phyloP scores from a whole-genome alignment of 2,329 filamentous ascomycete species.

The Aureobasidium sp. region DNA sequence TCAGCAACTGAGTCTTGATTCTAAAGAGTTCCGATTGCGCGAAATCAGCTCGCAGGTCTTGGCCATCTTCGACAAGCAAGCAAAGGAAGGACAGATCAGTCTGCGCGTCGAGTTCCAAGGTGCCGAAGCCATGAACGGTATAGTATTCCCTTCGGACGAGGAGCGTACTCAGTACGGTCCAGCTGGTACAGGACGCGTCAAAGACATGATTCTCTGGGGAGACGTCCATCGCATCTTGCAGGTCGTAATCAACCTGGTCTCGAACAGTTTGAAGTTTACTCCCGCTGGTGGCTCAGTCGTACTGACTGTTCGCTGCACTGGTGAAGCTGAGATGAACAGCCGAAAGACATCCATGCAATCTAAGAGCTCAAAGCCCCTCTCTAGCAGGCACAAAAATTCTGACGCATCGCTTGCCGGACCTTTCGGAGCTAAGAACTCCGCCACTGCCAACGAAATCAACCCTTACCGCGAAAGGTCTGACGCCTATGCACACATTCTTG shows the following conservation, averaged over 20 bases:
- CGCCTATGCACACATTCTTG: constrained; percentile 30
- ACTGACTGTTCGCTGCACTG: constrained; percentile 67
- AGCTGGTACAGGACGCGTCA: constrained; percentile 53
- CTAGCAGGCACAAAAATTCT: constrained; percentile 17
- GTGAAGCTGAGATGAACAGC: constrained; percentile 46
- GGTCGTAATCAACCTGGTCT: constrained; percentile 88
- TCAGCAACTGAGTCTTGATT: constrained; percentile 71
- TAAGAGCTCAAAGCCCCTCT: constrained; percentile 26
- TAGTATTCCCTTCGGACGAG: neutral
- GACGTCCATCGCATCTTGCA: constrained; percentile 87
- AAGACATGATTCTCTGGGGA: constrained; percentile 86
- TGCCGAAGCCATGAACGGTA: constrained; percentile 27
- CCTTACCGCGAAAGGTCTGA: constrained; percentile 31
- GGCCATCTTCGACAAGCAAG: constrained; percentile 86
- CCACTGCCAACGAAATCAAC: constrained; percentile 41
- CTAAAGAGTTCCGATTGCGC: constrained; percentile 76
- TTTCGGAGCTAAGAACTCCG: constrained; percentile 21
- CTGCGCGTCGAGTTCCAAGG: constrained; percentile 64
- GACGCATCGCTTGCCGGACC: constrained; percentile 13
- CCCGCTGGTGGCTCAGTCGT: constrained; percentile 67
- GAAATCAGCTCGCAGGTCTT: constrained; percentile 76
- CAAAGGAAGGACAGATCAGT: constrained; percentile 68
- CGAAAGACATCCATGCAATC: constrained; percentile 38
- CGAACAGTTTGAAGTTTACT: constrained; percentile 89
- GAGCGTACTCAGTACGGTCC: constrained; percentile 51